Evolutionary conservation across 164 flowering plant species (phyloP).

Genomic region (Vitis cinerea): DNA sequence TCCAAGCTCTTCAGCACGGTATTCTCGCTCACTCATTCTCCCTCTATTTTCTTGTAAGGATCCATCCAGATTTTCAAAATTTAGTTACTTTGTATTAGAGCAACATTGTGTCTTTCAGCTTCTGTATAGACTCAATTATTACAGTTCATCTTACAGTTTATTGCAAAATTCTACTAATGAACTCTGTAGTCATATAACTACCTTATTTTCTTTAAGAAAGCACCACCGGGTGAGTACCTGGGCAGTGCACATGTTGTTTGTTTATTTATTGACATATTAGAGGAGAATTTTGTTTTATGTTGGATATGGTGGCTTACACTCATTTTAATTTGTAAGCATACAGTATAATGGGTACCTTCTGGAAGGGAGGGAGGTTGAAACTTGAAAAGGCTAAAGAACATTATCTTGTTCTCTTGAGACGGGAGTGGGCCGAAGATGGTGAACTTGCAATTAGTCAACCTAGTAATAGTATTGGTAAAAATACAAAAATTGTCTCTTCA

Average conservation of each 20-base stretch:
- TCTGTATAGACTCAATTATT: too few species aligned
- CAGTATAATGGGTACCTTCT: slow-evolving; percentile 86
- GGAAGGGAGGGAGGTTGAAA: slow-evolving; percentile 85
- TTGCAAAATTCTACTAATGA: too few species aligned
- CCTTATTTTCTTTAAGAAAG: too few species aligned
- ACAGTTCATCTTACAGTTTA: too few species aligned
- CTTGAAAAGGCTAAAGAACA: slow-evolving; percentile 93
- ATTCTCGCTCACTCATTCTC: not conserved
- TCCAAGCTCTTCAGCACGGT: slow-evolving; percentile 80
- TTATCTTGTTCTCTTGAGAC: slow-evolving; percentile 60
- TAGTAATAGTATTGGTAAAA: slow-evolving; percentile 9
- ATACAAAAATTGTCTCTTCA: slow-evolving; percentile 10
- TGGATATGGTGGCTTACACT: not conserved
- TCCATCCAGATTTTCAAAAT: too few species aligned
- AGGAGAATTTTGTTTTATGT: too few species aligned
- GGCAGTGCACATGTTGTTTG: too few species aligned
- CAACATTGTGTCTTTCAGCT: too few species aligned
- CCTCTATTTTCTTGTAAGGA: not conserved
- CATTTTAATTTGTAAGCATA: not conserved
- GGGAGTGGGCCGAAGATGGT: slow-evolving; percentile 77
- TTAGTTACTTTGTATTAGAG: too few species aligned
- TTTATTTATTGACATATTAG: too few species aligned
- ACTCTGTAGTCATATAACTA: too few species aligned
- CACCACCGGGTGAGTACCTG: too few species aligned
- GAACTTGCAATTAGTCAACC: slow-evolving; percentile 14